Evolutionary conservation across 1,284 basidiomycete genomes (phyloP).

Genomic region (Caloboletus firmus): DNA sequence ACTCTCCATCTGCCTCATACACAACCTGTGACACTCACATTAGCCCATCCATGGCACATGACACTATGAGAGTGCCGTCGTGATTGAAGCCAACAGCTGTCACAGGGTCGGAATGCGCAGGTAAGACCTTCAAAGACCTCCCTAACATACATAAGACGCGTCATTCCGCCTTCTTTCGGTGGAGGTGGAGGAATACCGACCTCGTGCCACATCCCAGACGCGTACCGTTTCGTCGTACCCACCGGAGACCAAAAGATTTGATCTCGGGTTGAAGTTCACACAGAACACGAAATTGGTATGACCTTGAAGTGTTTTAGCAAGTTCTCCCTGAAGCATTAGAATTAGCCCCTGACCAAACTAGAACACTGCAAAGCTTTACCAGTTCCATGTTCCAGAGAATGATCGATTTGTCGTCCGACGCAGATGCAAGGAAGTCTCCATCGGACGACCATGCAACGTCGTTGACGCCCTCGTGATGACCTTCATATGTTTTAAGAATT

Average conservation of each 20-base stretch:
- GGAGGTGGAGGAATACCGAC: slow-evolving; percentile 41
- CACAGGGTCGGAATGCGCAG: slow-evolving; percentile 97
- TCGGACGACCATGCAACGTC: slow-evolving; percentile 87
- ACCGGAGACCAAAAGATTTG: slow-evolving; percentile 88
- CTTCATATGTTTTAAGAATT: slow-evolving; percentile 66
- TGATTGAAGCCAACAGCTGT: slow-evolving; percentile 91
- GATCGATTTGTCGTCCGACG: slow-evolving; percentile 87
- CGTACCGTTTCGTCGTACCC: slow-evolving; percentile 94
- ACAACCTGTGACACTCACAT: slow-evolving; percentile 61
- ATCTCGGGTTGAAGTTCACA: slow-evolving; percentile 85
- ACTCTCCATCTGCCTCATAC: background rate
- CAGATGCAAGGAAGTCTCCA: slow-evolving; percentile 80
- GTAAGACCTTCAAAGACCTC: slow-evolving; percentile 75
- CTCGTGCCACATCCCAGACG: slow-evolving; percentile 92
- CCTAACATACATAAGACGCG: slow-evolving; percentile 43
- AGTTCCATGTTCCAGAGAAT: slow-evolving; percentile 77
- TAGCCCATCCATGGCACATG: slow-evolving; percentile 92
- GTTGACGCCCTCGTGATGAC: slow-evolving; percentile 81
- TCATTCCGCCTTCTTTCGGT: background rate
- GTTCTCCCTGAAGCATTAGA: slow-evolving; percentile 45
- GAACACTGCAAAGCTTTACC: slow-evolving; percentile 39
- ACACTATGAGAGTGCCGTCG: slow-evolving; percentile 93
- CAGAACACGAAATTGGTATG: slow-evolving; percentile 96
- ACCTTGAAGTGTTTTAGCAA: slow-evolving; percentile 65
- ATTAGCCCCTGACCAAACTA: slow-evolving; percentile 8